These are phyloP conservation scores for Suhomyces wounanorum DNA, from an alignment of 1,139 yeast genomes.

Conservation along the genomic window DNA sequence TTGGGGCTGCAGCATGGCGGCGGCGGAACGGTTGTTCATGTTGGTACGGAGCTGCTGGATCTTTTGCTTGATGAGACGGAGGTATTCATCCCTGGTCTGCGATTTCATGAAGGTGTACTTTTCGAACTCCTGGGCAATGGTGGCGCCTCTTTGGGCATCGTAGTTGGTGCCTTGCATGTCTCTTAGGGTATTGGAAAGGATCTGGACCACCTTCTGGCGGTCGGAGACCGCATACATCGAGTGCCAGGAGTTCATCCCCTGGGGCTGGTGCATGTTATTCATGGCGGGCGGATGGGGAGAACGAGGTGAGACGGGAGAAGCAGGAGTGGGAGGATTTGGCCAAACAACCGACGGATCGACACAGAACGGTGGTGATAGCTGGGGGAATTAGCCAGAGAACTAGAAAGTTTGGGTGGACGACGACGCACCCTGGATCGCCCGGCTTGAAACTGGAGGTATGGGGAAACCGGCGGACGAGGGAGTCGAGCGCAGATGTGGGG, in stretches of 20 bases:
- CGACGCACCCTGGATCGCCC: constrained; percentile 6
- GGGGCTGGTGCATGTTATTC: constrained; percentile 24
- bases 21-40: constrained; percentile 23
- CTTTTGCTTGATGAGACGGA: constrained; percentile 41
- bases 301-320: neutral
- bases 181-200: constrained; percentile 41
- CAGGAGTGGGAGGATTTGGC: neutral
- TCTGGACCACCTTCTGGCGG: constrained; percentile 46
- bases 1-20: constrained; percentile 20
- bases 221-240: constrained; percentile 40
- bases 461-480: neutral
- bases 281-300: constrained; percentile 1
- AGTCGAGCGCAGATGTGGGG: neutral
- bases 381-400: neutral
- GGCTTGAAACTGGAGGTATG: neutral
- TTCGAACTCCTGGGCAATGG: constrained; percentile 50
- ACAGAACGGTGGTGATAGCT: neutral
- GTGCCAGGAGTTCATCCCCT: constrained; percentile 42
- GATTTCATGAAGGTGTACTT: constrained; percentile 44
- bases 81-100: constrained; percentile 43
- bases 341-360: neutral
- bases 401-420: neutral
- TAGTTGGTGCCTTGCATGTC: constrained; percentile 41
- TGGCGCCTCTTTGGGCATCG: constrained; percentile 41
- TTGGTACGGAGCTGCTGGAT: constrained; percentile 38